phyloP scores from a whole-genome alignment of 805 yeast species.

The Yamadazyma scolyti region DNA sequence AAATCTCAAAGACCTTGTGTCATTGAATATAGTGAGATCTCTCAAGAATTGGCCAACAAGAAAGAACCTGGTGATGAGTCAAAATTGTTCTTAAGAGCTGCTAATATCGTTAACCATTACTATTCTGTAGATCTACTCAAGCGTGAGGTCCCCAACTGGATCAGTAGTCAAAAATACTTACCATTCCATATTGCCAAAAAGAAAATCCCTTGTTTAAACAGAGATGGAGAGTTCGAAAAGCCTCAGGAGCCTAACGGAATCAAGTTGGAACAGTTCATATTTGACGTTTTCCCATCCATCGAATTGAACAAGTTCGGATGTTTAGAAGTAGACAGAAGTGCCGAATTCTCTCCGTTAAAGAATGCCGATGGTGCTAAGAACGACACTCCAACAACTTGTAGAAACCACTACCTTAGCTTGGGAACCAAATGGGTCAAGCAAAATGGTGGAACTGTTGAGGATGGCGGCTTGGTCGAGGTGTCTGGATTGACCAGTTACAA shows the following conservation, averaged over 20 bases:
- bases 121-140: constrained; percentile 76
- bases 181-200: constrained; percentile 96
- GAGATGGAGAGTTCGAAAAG: constrained; percentile 38
- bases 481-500: constrained; percentile 69
- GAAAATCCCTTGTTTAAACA: constrained; percentile 66
- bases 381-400: constrained; percentile 85
- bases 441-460: constrained; percentile 62
- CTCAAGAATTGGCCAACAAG: constrained; percentile 66
- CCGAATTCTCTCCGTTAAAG: constrained; percentile 92
- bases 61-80: constrained; percentile 49
- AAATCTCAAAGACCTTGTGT: constrained; percentile 70
- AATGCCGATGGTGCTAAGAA: constrained; percentile 80
- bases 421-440: constrained; percentile 70
- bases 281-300: constrained; percentile 88
- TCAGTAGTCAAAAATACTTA: constrained; percentile 55
- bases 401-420: constrained; percentile 57
- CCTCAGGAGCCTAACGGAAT: constrained; percentile 87
- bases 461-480: constrained; percentile 62
- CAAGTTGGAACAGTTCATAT: constrained; percentile 93
- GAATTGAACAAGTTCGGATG: constrained; percentile 75
- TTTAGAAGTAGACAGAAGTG: constrained; percentile 79
- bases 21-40: constrained; percentile 91
- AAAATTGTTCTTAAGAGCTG: constrained; percentile 78
- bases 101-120: constrained; percentile 95
- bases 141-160: constrained; percentile 64